Evolutionary conservation across 2,329 filamentous ascomycete genomes (phyloP).

Genomic region (Plenodomus lindquistii): DNA sequence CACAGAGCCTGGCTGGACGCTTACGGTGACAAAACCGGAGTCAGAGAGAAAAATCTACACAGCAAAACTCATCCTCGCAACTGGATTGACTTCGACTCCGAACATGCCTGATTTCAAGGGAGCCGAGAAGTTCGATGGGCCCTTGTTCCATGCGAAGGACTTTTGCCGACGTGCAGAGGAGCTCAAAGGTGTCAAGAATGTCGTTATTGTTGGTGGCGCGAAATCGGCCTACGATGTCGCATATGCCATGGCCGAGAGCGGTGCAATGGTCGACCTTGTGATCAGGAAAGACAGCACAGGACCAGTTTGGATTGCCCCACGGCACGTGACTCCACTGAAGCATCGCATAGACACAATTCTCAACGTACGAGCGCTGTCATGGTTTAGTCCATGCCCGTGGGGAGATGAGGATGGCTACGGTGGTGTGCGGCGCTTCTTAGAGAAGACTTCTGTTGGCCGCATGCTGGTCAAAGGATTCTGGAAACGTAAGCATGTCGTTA

Average conservation of each 20-base stretch:
- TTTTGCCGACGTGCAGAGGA: slow-evolving; percentile 49
- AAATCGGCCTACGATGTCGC: slow-evolving; percentile 69
- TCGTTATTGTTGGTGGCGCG: slow-evolving; percentile 61
- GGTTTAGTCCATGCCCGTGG: slow-evolving; percentile 72
- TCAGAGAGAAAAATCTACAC: slow-evolving; percentile 39
- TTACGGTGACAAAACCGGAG: slow-evolving; percentile 4
- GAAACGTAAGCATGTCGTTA: too few relatives aligned
- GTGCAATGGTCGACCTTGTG: slow-evolving; percentile 59
- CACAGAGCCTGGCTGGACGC: slow-evolving; percentile 22
- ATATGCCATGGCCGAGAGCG: slow-evolving; percentile 56
- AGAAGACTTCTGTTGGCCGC: slow-evolving; percentile 61
- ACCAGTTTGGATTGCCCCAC: slow-evolving; percentile 62
- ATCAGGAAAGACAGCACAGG: slow-evolving; percentile 64
- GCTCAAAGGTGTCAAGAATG: slow-evolving; percentile 39
- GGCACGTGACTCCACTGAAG: slow-evolving; percentile 69
- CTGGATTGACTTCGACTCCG: slow-evolving; percentile 63
- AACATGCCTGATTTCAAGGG: slow-evolving; percentile 59
- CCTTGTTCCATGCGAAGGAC: slow-evolving; percentile 61
- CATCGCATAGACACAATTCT: too few relatives aligned
- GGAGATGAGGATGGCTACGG: slow-evolving; percentile 64
- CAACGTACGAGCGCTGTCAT: too few relatives aligned
- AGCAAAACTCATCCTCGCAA: slow-evolving; percentile 63
- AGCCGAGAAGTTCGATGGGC: too few relatives aligned
- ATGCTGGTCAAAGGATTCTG: slow-evolving; percentile 61
- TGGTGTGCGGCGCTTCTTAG: slow-evolving; percentile 58